phyloP scores from a whole-genome alignment of 345 rosid genomes.

The Gossypium ekmanianum region DNA sequence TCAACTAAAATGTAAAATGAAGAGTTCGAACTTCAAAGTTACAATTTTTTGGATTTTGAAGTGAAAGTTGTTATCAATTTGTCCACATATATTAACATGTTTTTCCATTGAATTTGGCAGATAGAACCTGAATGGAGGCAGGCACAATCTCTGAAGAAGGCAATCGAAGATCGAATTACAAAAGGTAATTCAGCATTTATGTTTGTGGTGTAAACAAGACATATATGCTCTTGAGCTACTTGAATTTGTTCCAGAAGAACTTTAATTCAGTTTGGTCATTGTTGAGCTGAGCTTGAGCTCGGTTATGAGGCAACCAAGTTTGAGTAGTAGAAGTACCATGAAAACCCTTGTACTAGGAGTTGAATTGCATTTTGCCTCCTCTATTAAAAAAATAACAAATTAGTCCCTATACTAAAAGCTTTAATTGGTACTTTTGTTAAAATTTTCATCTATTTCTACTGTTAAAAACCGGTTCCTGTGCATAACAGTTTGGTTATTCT shows the following conservation, averaged over 20 bases:
- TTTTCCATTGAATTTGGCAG: constrained; percentile 27
- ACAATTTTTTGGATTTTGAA: not conserved
- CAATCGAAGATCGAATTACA: constrained; percentile 59
- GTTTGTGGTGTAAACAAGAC: not conserved
- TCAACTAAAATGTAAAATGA: not conserved
- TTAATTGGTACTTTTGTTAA: too few relatives aligned
- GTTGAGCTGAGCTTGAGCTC: not conserved
- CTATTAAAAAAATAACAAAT: too few relatives aligned
- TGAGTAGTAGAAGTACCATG: not conserved
- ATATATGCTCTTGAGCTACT: not conserved
- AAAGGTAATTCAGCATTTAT: constrained; percentile 39
- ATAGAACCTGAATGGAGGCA: constrained; percentile 73
- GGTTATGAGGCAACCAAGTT: not conserved
- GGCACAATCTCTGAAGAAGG: constrained; percentile 52
- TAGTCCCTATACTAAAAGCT: too few relatives aligned
- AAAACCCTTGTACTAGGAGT: too few relatives aligned
- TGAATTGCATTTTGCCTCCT: too few relatives aligned
- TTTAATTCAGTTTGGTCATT: not conserved
- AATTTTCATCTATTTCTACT: too few relatives aligned
- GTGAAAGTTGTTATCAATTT: not conserved
- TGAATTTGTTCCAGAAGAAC: not conserved
- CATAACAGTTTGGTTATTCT: too few relatives aligned
- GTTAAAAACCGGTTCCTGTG: too few relatives aligned
- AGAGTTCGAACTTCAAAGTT: too few relatives aligned
- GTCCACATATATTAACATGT: not conserved